Evolutionary conservation across 352 stramenopile genomes (phyloP).

Genomic region (Globisporangium camurandrum): DNA sequence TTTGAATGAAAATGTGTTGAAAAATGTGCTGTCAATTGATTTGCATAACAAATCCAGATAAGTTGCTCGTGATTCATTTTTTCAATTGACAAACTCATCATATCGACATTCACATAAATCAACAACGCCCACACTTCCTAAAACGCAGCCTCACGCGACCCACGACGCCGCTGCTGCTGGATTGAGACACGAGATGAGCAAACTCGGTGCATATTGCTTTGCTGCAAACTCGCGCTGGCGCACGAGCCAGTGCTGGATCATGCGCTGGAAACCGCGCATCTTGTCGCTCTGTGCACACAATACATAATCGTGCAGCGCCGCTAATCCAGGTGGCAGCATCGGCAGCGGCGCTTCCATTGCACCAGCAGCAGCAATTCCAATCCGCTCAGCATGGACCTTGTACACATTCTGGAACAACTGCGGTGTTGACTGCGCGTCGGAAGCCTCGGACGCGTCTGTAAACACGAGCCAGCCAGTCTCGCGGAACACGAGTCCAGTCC

Average conservation of each 20-base stretch:
- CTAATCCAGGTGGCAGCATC: neutral
- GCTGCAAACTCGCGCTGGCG: neutral
- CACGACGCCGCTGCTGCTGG: too few species aligned
- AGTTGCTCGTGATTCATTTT: too few species aligned
- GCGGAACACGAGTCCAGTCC: conserved; percentile 3
- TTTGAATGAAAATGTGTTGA: too few species aligned
- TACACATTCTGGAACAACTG: conserved; percentile 7
- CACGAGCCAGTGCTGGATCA: conserved; percentile 7
- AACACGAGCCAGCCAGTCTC: conserved; percentile 9
- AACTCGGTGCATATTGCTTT: neutral
- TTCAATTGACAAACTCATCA: too few species aligned
- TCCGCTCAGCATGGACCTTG: conserved; percentile 1
- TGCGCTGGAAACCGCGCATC: conserved; percentile 1
- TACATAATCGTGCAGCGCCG: conserved; percentile 5
- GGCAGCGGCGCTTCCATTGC: too few species aligned
- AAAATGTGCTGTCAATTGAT: too few species aligned
- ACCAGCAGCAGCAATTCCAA: too few species aligned
- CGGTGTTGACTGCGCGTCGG: neutral
- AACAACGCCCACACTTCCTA: too few species aligned
- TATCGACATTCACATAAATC: too few species aligned
- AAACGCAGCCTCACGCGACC: too few species aligned
- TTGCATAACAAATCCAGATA: too few species aligned
- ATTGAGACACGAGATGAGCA: too few species aligned
- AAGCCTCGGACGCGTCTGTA: neutral
- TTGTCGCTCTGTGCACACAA: conserved; percentile 3